Percentiles rank a stretch among this genome's conserved stretches.
phyloP scores from a whole-genome alignment of 2,329 filamentous ascomycete species.

The Paecilomyces fulvus region DNA sequence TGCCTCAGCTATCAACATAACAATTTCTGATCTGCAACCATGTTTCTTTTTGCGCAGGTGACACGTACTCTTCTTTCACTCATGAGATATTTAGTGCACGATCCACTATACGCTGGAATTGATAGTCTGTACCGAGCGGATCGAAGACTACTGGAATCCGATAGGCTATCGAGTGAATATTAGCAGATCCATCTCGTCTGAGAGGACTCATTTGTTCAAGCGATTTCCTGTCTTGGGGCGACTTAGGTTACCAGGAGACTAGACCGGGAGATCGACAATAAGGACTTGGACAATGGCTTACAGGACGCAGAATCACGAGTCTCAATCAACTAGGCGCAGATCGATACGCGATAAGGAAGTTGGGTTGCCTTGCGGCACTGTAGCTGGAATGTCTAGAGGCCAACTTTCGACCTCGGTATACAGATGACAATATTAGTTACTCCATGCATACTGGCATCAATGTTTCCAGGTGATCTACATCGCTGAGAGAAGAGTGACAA shows the following conservation, averaged over 20 bases:
- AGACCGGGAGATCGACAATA: slow-evolving; percentile 6
- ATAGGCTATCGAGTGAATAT: not conserved
- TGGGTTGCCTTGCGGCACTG: not conserved
- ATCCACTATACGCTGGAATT: not conserved
- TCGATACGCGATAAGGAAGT: not conserved
- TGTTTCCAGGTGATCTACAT: not conserved
- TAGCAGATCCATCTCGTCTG: not conserved
- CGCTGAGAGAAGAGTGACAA: not conserved
- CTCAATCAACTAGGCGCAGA: not conserved
- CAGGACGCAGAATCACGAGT: not conserved
- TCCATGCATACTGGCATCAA: not conserved
- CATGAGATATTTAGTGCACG: not conserved
- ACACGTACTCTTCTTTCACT: not conserved
- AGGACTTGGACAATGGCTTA: slow-evolving; percentile 4
- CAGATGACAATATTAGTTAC: not conserved
- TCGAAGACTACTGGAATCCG: not conserved
- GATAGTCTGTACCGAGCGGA: not conserved
- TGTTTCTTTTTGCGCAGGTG: not conserved
- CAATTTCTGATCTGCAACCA: not conserved
- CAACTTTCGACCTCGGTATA: not conserved
- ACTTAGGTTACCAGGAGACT: not conserved
- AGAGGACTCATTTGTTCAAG: not conserved
- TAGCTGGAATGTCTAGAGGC: not conserved
- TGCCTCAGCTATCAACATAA: not conserved
- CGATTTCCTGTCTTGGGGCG: too few species aligned